phyloP scores from a whole-genome alignment of 2,329 filamentous ascomycete species.

The Fusarium albosuccineum region DNA sequence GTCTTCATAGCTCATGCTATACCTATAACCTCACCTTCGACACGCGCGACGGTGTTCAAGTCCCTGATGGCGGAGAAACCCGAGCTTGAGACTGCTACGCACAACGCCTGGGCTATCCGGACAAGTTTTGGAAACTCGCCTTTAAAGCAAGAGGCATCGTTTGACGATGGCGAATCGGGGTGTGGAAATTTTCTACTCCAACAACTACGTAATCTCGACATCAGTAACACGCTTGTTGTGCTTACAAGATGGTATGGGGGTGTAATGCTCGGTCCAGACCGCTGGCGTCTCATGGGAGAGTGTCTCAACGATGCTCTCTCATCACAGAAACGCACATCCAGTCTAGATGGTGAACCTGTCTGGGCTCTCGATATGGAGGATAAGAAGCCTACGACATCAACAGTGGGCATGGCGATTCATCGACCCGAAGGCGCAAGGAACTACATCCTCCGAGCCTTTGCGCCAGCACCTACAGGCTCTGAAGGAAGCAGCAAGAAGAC shows the following conservation, averaged over 20 bases:
- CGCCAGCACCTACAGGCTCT: constrained; percentile 47
- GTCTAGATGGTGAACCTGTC: constrained; percentile 63
- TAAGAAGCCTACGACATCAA: constrained; percentile 56
- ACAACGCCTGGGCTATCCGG: constrained; percentile 68
- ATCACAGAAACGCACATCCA: constrained; percentile 57
- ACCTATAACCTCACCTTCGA: constrained; percentile 52
- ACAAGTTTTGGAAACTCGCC: constrained; percentile 54
- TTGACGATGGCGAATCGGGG: constrained; percentile 73
- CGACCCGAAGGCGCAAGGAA: constrained; percentile 76
- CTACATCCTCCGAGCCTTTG: constrained; percentile 72
- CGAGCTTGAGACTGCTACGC: constrained; percentile 65
- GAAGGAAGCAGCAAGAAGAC: constrained; percentile 51
- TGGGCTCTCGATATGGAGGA: constrained; percentile 72
- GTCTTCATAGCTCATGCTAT: constrained; percentile 69
- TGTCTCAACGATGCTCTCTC: constrained; percentile 68
- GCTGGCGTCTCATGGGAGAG: constrained; percentile 73
- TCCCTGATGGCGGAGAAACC: constrained; percentile 63
- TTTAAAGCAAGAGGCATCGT: constrained; percentile 62
- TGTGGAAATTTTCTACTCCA: constrained; percentile 69
- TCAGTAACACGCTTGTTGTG: constrained; percentile 67
- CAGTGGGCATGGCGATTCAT: constrained; percentile 76
- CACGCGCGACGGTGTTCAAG: constrained; percentile 60
- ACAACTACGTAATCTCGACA: constrained; percentile 64
- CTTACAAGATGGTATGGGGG: constrained; percentile 74
- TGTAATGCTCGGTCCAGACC: constrained; percentile 70